phyloP scores from a whole-genome alignment of 2,329 filamentous ascomycete species.

The Penicillium sp. region DNA sequence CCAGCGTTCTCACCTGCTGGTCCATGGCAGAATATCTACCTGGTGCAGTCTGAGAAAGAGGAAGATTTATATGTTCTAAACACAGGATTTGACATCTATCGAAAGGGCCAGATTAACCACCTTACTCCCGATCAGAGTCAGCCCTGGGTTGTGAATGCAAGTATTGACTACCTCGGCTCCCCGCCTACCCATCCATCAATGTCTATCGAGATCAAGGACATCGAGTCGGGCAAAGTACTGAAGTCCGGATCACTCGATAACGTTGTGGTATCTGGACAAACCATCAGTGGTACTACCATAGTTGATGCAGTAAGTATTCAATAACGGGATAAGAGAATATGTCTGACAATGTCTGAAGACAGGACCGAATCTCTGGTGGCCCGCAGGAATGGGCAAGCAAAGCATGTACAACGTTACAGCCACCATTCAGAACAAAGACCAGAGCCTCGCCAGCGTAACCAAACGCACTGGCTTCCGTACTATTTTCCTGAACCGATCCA shows the following conservation, averaged over 20 bases:
- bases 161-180: slow-evolving; percentile 56
- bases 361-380: slow-evolving; percentile 58
- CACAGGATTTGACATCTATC: slow-evolving; percentile 59
- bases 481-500: slow-evolving; percentile 58
- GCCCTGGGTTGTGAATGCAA: slow-evolving; percentile 62
- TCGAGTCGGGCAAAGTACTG: slow-evolving; percentile 40
- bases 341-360: no score
- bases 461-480: slow-evolving; percentile 63
- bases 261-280: slow-evolving; percentile 42
- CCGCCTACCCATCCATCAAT: slow-evolving; percentile 48
- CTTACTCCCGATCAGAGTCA: slow-evolving; percentile 57
- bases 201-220: slow-evolving; percentile 50
- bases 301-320: slow-evolving; percentile 36
- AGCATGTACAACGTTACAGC: slow-evolving; percentile 59
- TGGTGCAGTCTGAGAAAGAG: slow-evolving; percentile 51
- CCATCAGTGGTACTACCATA: slow-evolving; percentile 51
- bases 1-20: slow-evolving; percentile 63
- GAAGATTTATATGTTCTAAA: slow-evolving; percentile 52
- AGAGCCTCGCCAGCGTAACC: slow-evolving; percentile 46
- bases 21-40: slow-evolving; percentile 60
- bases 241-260: slow-evolving; percentile 42
- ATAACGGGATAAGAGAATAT: no score
- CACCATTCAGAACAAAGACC: slow-evolving; percentile 42
- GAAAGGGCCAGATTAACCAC: slow-evolving; percentile 59
- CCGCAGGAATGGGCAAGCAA: slow-evolving; percentile 57